Conservation (phyloP, 2,329 filamentous ascomycete genomes). For the Aspergillus texensis region DNA sequence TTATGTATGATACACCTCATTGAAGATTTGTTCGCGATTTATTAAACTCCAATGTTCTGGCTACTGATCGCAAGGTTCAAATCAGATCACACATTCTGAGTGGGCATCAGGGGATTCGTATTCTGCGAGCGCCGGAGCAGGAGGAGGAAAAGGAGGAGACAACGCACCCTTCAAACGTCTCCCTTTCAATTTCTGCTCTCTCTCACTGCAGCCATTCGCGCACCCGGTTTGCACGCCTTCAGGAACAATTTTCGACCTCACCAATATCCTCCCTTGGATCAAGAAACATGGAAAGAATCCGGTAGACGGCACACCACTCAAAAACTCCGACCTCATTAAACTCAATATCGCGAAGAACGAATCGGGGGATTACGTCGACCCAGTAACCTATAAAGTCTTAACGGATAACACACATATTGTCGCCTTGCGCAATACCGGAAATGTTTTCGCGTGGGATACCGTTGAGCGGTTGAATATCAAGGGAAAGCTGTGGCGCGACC, state of each 20-base stretch:
- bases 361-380: constrained; percentile 88
- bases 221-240: constrained; percentile 88
- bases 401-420: constrained; percentile 98
- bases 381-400: constrained; percentile 95
- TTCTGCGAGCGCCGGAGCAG: constrained; percentile 75
- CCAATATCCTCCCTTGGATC: constrained; percentile 91
- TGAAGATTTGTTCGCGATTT: constrained; percentile 7
- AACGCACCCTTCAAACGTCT: constrained; percentile 79
- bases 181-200: constrained; percentile 97
- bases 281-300: constrained; percentile 93
- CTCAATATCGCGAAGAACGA: constrained; percentile 92
- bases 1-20: constrained; percentile 41
- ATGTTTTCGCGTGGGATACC: constrained; percentile 96
- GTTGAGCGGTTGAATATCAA: constrained; percentile 95
- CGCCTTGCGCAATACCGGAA: constrained; percentile 81
- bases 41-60: neutral
- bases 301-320: constrained; percentile 76
- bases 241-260: constrained; percentile 92
- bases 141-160: constrained; percentile 53
- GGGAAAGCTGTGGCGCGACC: constrained; percentile 90
- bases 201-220: constrained; percentile 91
- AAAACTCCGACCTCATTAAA: constrained; percentile 81
- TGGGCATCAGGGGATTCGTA: constrained; percentile 92
- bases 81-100: constrained; percentile 90
- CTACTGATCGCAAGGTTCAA: constrained; percentile 16